Conservation (phyloP, 2,329 filamentous ascomycete species). For the Pseudocercospora cruenta region DNA sequence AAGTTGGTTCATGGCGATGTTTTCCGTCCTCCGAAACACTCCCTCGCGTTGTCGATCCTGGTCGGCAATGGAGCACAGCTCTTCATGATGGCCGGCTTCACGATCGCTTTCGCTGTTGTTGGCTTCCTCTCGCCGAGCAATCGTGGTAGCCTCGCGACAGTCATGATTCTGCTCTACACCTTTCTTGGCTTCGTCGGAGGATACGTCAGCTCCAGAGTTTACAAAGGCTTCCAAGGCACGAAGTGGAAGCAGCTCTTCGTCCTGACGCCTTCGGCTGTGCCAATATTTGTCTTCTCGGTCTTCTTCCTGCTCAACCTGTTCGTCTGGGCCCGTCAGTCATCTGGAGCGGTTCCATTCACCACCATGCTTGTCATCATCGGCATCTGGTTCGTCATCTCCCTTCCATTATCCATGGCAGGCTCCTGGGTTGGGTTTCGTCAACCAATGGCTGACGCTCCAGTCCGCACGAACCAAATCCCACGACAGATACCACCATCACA, state of each 20-base stretch:
- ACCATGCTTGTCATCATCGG: conserved; percentile 92
- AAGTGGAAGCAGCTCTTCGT: conserved; percentile 93
- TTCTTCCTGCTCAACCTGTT: conserved; percentile 98
- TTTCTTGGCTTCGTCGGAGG: conserved; percentile 90
- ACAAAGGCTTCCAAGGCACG: conserved; percentile 92
- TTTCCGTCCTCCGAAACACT: conserved; percentile 83
- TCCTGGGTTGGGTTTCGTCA: conserved; percentile 90
- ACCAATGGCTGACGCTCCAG: conserved; percentile 72
- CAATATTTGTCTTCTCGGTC: conserved; percentile 78
- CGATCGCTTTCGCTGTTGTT: conserved; percentile 88
- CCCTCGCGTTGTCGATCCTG: conserved; percentile 82
- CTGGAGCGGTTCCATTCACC: conserved; percentile 90
- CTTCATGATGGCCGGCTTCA: conserved; percentile 96
- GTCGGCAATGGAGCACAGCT: conserved; percentile 93
- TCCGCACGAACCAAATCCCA: conserved; percentile 96
- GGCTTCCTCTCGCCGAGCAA: conserved; percentile 96
- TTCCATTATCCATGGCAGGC: conserved; percentile 85
- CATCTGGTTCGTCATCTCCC: conserved; percentile 97
- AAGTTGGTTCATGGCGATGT: conserved; percentile 98
- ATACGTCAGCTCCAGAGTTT: conserved; percentile 85
- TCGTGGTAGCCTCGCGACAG: conserved; percentile 88
- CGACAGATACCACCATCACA: conserved; percentile 87
- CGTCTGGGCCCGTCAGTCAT: conserved; percentile 90
- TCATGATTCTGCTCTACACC: conserved; percentile 91
- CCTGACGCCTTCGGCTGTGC: conserved; percentile 82